Base-by-base conservation (phyloP, 495 filamentous ascomycete genomes). In the Neurospora tetrasperma region DNA sequence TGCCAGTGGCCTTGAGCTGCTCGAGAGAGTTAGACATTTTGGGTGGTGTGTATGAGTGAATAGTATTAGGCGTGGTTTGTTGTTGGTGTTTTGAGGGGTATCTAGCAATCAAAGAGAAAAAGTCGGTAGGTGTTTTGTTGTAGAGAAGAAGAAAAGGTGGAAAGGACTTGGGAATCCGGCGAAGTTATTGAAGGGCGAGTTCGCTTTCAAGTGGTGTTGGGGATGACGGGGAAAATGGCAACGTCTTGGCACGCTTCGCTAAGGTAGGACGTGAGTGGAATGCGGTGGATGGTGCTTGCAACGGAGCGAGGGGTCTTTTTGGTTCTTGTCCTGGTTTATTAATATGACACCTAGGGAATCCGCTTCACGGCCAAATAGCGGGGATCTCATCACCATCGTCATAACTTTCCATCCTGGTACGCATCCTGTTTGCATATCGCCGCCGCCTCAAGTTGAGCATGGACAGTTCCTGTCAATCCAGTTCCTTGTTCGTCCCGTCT, bases 1-100 rank as follows among this genome's bases (percentile, higher is more conserved):
- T 99, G 89, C 96, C 96, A 80, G 92, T 85, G 83, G 92, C 90
- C 88, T 99, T 99, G 78, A 99, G 88, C 86, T 98, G 94, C 78
- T 98, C 96, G 74, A 99, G 90, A 84, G 95, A 93, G 83, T 81
- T 90, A 79, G 92, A 82, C 93, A 97, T 97, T 75, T 78, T 90
- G 82, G 68, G 62, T 23, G 42, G 73, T 42, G 68, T 69, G 41
- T 23, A 40, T 27, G 27, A 66, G 69, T 23, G 35, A 69, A 72
- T 71, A 59, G 42, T 54, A 66, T 68, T 42, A 27, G 69, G 48
- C 12, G 48, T 59, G 48, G 48, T 59, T 20, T 8, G 40, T 39
- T 14, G 44, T 39, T 66, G 70, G 31, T 41, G 38, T 72, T 70
- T n/a, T 39, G 18, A 42, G 16, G 42, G 41, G 71, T 72, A 59